Base-by-base conservation (phyloP, 1,284 basidiomycete species). In the Golubevia pallescens region DNA sequence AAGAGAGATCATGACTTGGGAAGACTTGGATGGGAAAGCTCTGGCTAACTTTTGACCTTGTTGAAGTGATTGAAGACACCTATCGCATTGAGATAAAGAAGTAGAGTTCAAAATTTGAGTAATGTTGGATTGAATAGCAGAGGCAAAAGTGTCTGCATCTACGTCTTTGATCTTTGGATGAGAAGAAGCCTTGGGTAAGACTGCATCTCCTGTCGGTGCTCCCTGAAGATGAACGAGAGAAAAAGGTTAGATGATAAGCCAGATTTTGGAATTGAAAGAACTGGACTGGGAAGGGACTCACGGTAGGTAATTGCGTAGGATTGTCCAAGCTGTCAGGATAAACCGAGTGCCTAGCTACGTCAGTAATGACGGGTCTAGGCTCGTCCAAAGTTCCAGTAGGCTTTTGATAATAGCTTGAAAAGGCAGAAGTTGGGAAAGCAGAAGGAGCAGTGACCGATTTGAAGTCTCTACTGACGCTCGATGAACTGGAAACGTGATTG, bases 361-460 rank as follows among this genome's bases (percentile, higher is more conserved):
- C 70, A 19, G 78, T 75, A 42, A 82, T 71, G 7, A 73, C 69
- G 1, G 80, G 78, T 16, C 72, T 71, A 14, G 72, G 74, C 61
- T 74, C 78, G 14, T 63, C 74, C 16, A 75, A 73, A 61, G 71
- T 69, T 16, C 64, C 69, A 14, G 52, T 60, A 7, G 76, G 76
- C n/a, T 34, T 28, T 55, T 63, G 68, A 70, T 77, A 74, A 65
- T 74, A 77, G 16, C 21, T 34, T 14, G 16, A 34, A 24, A 81
- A 82, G 23, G 73, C 66, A 28, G 65, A 64, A 5, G 74, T 78
- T 0, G 80, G 80, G 53, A 82, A 82, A 1, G 73, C 79, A 38
- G 59, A 66, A 0, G 73, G 58, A n/a, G 73, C 77, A 1, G 75
- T 77, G 58, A 38, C 34, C 10, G 34, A 16, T 16, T 48, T 16